Percentiles rank a stretch among this genome's conserved stretches.
phyloP scores from a whole-genome alignment of 1,139 yeast species.

The Sugiyamaella sp. region DNA sequence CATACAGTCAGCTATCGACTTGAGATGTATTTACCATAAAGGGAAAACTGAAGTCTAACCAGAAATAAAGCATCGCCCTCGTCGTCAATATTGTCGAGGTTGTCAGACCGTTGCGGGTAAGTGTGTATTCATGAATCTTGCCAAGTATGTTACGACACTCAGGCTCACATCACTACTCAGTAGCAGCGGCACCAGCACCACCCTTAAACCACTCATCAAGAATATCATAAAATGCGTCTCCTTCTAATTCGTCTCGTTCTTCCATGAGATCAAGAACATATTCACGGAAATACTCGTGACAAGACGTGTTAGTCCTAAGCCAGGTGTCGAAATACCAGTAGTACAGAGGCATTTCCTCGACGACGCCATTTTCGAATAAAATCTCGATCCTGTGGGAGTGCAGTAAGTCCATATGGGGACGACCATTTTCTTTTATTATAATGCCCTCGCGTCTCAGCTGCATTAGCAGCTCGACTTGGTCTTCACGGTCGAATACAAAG shows the following conservation, averaged over 20 bases:
- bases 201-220: too few species aligned
- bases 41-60: conserved; percentile 59
- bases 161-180: too few species aligned
- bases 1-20: conserved; percentile 46
- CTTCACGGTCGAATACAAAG: conserved; percentile 75
- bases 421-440: too few species aligned
- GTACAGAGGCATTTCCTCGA: conserved; percentile 78
- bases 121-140: conserved; percentile 49
- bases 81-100: conserved; percentile 45
- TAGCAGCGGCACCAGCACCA: too few species aligned
- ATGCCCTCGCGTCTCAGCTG: conserved; percentile 57
- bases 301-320: conserved; percentile 49
- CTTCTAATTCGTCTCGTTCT: too few species aligned
- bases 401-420: conserved; percentile 51
- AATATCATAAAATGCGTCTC: too few species aligned
- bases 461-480: conserved; percentile 72
- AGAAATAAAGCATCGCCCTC: conserved; percentile 46
- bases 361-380: conserved; percentile 76
- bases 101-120: conserved; percentile 56
- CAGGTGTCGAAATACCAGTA: conserved; percentile 72
- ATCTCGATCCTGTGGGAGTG: conserved; percentile 66
- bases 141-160: conserved; percentile 41
- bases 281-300: too few species aligned
- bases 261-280: too few species aligned
- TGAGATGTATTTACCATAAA: conserved; percentile 40